A percentile compares a stretch with the other conserved stretches of the same genome.
phyloP scores from a whole-genome alignment of 2,329 filamentous ascomycete genomes.

The Hymenoscyphus fructigenus region DNA sequence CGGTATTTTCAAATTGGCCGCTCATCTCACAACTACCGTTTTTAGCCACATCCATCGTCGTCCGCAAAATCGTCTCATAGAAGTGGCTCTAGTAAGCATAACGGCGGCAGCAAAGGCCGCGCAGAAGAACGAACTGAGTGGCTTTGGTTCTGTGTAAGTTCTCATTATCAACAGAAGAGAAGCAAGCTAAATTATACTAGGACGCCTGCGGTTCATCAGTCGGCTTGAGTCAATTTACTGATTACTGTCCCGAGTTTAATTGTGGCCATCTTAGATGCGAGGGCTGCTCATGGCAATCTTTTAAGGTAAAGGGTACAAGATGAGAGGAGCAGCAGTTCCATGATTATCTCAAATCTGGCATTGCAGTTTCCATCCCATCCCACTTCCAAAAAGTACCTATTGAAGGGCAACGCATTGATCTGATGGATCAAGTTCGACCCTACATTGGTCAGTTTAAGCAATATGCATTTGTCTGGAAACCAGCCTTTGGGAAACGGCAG shows the following conservation, averaged over 20 bases:
- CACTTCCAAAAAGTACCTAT: too few relatives aligned
- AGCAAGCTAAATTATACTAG: neutral
- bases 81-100: too few relatives aligned
- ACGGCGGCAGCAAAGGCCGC: too few relatives aligned
- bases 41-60: too few relatives aligned
- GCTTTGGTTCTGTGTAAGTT: neutral
- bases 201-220: neutral
- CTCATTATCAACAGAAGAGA: neutral
- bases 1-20: too few relatives aligned
- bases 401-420: too few relatives aligned
- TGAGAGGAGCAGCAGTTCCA: too few relatives aligned
- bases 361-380: too few relatives aligned
- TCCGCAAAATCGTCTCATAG: too few relatives aligned
- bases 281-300: neutral
- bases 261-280: neutral
- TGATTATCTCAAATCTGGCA: too few relatives aligned
- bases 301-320: neutral
- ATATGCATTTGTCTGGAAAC: constrained; percentile 13
- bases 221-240: neutral
- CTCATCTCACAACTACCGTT: too few relatives aligned
- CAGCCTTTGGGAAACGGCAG: constrained; percentile 7
- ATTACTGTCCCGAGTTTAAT: neutral
- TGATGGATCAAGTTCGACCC: neutral
- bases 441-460: constrained; percentile 10
- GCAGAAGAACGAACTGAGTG: neutral